Evolutionary conservation across 768 basidiomycete species (phyloP), one percentile per base, ranked within the genome.

Genomic region (Leucosporidium scottii): DNA sequence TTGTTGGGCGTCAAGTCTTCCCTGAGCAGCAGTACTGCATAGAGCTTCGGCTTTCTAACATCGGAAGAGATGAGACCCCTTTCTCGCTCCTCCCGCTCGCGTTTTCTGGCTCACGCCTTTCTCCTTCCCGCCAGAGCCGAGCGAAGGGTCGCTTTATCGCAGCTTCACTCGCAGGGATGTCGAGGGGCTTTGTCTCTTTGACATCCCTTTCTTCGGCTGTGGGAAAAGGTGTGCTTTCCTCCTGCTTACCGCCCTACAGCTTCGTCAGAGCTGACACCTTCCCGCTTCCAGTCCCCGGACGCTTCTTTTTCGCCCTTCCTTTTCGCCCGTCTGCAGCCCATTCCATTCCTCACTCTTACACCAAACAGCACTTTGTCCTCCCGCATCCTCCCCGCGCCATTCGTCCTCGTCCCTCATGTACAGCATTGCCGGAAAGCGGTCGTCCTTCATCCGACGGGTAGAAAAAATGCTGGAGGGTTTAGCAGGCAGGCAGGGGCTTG

Each of bases 361-460:
- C 39, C 34, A 36, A 44, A 53, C 51, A n/a, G n/a, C 51, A 15
- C 9, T 53, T 10, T 10, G 25, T 53, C 51, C 51, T 28, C 51
- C 51, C 51, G n/a, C 51, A 25, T 25, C 51, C 51, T n/a, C n/a
- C 51, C 28, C 51, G 4, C 34, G 34, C 34, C 34, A 34, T 28
- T 53, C 51, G 51, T 13, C 51, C 51, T 53, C 51, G 25, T 53
- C n/a, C 51, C 25, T 12, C 15, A 53, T 17, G n/a, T 28, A 4
- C 51, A 12, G 51, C 51, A 44, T 44, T 44, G 15, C 39, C 39
- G 39, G 39, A 53, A 28, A n/a, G 51, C 51, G 51, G 51, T 27
- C 51, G 51, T 53, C 51, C 51, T 53, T 53, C 15, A 53, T 53
- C 51, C 51, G 51, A 28, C 51, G 51, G 28, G 39, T n/a, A n/a